Conservation (phyloP, 2,329 filamentous ascomycete genomes). For the Tolypocladium nubicola region DNA sequence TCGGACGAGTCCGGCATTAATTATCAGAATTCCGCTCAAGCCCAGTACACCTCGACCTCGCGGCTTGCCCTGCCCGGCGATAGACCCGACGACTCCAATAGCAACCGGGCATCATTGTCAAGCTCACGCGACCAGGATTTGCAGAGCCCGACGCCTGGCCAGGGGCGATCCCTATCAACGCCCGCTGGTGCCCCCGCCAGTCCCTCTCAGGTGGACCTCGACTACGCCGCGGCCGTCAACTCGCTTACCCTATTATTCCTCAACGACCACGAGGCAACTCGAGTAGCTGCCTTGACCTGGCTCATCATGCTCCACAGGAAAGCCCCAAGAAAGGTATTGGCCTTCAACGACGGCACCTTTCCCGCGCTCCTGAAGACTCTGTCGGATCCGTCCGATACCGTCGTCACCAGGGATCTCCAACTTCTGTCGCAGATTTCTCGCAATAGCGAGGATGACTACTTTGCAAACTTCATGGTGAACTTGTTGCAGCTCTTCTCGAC, state of each 20-base stretch:
- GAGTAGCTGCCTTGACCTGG: slow-evolving; percentile 90
- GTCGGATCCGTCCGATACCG: slow-evolving; percentile 88
- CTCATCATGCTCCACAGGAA: slow-evolving; percentile 96
- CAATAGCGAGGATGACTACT: slow-evolving; percentile 95
- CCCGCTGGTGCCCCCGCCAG: slow-evolving; percentile 30
- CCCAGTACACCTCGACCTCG: slow-evolving; percentile 22
- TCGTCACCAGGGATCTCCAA: slow-evolving; percentile 89
- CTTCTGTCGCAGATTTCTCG: slow-evolving; percentile 91
- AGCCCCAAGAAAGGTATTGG: slow-evolving; percentile 83
- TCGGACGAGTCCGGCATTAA: slow-evolving; percentile 52
- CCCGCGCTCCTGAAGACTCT: slow-evolving; percentile 91
- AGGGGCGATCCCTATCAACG: slow-evolving; percentile 35
- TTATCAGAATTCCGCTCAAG: slow-evolving; percentile 10
- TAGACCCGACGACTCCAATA: slow-evolving; percentile 33
- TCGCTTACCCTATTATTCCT: slow-evolving; percentile 88
- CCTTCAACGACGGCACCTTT: slow-evolving; percentile 95
- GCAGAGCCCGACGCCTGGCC: slow-evolving; percentile 39
- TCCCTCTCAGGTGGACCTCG: slow-evolving; percentile 59
- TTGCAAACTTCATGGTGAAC: slow-evolving; percentile 97
- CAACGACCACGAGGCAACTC: slow-evolving; percentile 92
- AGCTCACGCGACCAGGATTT: slow-evolving; percentile 43
- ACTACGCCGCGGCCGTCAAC: slow-evolving; percentile 90
- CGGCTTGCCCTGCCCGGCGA: slow-evolving; percentile 33
- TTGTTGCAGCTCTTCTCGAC: slow-evolving; percentile 91
- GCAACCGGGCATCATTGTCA: slow-evolving; percentile 40